These are phyloP conservation scores for Poterioochromonas sp. DNA, from an alignment of 352 stramenopile genomes.

Conservation along the genomic window DNA sequence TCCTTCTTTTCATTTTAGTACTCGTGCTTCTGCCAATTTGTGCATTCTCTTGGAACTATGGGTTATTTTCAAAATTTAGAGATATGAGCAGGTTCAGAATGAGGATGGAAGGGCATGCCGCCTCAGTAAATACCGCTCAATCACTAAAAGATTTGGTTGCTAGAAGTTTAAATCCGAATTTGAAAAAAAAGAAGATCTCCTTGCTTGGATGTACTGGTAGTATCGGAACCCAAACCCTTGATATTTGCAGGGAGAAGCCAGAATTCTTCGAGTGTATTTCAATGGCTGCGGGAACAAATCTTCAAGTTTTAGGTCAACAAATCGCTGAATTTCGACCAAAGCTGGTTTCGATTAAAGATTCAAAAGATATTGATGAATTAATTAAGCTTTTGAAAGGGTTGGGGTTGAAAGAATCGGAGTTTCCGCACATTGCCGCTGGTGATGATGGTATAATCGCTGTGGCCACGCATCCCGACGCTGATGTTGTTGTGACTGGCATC, in stretches of 20 bases:
- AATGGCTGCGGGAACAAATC: constrained; percentile 61
- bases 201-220: constrained; percentile 51
- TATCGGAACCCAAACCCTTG: constrained; percentile 70
- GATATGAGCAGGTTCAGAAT: no score
- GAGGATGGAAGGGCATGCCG: no score
- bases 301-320: constrained; percentile 61
- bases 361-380: constrained; percentile 48
- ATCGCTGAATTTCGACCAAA: constrained; percentile 60
- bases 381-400: constrained; percentile 47
- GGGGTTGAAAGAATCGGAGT: constrained; percentile 40
- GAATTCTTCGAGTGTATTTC: constrained; percentile 62
- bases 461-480: constrained; percentile 54
- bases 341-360: constrained; percentile 49
- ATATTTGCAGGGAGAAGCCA: constrained; percentile 66
- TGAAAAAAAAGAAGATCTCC: constrained; percentile 45
- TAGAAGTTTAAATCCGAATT: constrained; percentile 33
- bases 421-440: constrained; percentile 56
- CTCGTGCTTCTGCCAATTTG: no score
- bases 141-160: constrained; percentile 38
- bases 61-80: no score
- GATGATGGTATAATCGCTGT: constrained; percentile 59
- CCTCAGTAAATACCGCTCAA: constrained; percentile 41
- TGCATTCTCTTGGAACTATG: no score
- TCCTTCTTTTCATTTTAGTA: no score
- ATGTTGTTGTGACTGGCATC: constrained; percentile 69